phyloP scores from a whole-genome alignment of 495 filamentous ascomycete genomes.

The Annulohypoxylon bovei region DNA sequence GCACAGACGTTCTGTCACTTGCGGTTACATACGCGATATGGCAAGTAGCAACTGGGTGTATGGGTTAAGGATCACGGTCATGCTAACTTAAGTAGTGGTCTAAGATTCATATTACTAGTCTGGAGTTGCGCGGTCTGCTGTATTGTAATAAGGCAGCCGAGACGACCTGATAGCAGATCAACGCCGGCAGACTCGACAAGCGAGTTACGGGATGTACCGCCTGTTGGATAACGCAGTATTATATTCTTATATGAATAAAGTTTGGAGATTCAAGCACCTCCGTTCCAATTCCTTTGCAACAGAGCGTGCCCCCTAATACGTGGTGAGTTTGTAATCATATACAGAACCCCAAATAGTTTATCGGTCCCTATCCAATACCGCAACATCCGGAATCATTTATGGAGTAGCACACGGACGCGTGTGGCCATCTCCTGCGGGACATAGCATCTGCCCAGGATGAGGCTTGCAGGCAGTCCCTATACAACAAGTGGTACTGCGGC shows the following conservation, averaged over 20 bases:
- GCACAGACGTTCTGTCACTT: slow-evolving; percentile 27
- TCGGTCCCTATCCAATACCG: not conserved
- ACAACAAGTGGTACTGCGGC: slow-evolving; percentile 26
- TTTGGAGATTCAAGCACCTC: not conserved
- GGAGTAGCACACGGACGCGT: not conserved
- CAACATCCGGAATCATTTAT: not conserved
- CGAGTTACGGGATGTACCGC: slow-evolving; percentile 26
- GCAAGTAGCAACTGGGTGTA: slow-evolving; percentile 17
- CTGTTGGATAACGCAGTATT: slow-evolving; percentile 9
- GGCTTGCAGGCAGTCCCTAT: slow-evolving; percentile 39
- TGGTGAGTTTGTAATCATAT: not conserved
- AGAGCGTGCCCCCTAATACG: not conserved
- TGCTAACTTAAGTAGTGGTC: slow-evolving; percentile 14
- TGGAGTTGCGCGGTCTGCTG: slow-evolving; percentile 41
- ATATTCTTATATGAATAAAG: slow-evolving; percentile 1
- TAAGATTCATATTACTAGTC: slow-evolving; percentile 29
- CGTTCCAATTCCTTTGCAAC: not conserved
- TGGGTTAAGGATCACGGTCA: not conserved
- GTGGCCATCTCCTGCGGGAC: slow-evolving; percentile 22
- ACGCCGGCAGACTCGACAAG: slow-evolving; percentile 21
- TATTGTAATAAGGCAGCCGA: slow-evolving; percentile 11
- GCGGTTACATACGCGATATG: slow-evolving; percentile 32
- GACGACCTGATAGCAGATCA: slow-evolving; percentile 7
- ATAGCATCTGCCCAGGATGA: slow-evolving; percentile 34
- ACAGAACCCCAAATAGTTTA: not conserved